phyloP scores from a whole-genome alignment of 2,329 filamentous ascomycete genomes.

The Fusarium proliferatum region DNA sequence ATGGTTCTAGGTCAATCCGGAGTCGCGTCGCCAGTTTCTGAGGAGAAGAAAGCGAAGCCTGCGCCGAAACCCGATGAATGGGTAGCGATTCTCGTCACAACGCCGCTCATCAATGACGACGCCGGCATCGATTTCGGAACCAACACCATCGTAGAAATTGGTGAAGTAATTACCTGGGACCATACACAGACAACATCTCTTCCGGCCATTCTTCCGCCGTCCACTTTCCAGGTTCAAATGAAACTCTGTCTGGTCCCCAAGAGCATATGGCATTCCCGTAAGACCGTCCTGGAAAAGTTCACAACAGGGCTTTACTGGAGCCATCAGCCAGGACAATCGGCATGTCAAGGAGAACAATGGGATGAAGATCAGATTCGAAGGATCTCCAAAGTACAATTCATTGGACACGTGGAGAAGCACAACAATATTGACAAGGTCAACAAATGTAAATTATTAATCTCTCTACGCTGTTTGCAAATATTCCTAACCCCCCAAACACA shows the following conservation, averaged over 20 bases:
- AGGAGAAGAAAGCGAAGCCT: not conserved
- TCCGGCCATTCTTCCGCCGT: not conserved
- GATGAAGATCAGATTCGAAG: not conserved
- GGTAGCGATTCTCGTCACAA: conserved; percentile 10
- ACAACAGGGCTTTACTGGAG: conserved; percentile 12
- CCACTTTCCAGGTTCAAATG: conserved; percentile 5
- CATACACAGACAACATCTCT: not conserved
- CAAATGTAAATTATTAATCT: not conserved
- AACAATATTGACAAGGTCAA: not conserved
- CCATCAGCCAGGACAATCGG: not conserved
- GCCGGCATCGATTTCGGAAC: not conserved
- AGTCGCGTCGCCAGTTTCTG: not conserved
- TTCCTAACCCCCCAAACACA: not conserved
- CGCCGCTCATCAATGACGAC: not conserved
- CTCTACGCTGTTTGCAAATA: accelerated
- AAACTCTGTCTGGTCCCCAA: conserved; percentile 15
- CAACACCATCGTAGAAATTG: not conserved
- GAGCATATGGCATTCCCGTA: conserved; percentile 6
- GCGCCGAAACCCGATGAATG: not conserved
- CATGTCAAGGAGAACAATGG: not conserved
- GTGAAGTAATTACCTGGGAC: conserved; percentile 4
- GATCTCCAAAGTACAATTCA: conserved; percentile 5
- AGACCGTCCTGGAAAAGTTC: conserved; percentile 11
- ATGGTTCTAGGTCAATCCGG: not conserved
- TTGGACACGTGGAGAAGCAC: conserved; percentile 1